phyloP scores from a whole-genome alignment of 2,329 filamentous ascomycete species.

The Neoascochyta sp. region DNA sequence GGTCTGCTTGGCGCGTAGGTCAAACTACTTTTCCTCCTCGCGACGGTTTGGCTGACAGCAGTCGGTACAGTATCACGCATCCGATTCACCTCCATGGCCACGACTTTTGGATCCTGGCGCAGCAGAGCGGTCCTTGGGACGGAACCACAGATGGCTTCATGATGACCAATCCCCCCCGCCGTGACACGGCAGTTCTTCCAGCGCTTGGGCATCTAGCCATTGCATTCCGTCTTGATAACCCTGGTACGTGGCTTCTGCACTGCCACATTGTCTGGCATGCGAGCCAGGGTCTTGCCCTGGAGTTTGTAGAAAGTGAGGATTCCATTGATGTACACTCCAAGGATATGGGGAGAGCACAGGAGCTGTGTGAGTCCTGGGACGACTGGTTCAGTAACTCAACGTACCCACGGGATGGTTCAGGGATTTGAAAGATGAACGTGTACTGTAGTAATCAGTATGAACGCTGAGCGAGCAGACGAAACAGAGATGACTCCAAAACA shows the following conservation, averaged over 20 bases:
- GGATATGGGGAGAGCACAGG: too few relatives aligned
- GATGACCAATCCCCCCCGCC: constrained; percentile 28
- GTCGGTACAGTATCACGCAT: constrained; percentile 29
- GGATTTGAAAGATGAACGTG: too few relatives aligned
- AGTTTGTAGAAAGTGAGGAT: constrained; percentile 30
- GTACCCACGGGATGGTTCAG: too few relatives aligned
- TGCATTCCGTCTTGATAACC: constrained; percentile 37
- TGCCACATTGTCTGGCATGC: constrained; percentile 41
- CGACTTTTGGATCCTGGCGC: constrained; percentile 32
- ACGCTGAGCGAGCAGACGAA: too few relatives aligned
- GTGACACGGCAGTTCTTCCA: constrained; percentile 34
- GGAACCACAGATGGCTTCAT: constrained; percentile 14
- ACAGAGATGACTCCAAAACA: too few relatives aligned
- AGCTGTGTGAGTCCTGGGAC: too few relatives aligned
- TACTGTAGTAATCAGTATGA: too few relatives aligned
- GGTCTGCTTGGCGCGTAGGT: too few relatives aligned
- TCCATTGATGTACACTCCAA: too few relatives aligned
- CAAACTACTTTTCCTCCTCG: too few relatives aligned
- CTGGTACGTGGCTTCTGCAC: constrained; percentile 38
- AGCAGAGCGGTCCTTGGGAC: constrained; percentile 23
- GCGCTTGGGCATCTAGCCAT: constrained; percentile 31
- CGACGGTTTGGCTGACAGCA: too few relatives aligned
- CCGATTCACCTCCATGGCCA: constrained; percentile 34
- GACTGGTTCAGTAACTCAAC: too few relatives aligned
- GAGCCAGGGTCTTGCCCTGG: constrained; percentile 31